Evolutionary conservation across 768 basidiomycete genomes (phyloP), one percentile per base, ranked within the genome.

Genomic region (Cubamyces sp.): DNA sequence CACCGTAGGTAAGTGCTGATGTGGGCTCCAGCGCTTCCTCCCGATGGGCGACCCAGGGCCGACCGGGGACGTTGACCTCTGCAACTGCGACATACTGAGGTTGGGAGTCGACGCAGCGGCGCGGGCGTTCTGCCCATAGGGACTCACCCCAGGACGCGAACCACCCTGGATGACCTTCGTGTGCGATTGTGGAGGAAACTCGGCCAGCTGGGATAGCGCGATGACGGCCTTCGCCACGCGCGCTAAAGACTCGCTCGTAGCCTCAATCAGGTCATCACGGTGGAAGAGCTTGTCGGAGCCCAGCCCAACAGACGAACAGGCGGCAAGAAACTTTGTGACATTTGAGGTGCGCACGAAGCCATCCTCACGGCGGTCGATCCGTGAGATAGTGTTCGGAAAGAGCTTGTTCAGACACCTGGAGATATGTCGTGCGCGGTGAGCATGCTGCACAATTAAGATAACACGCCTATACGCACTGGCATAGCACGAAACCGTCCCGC

Each of bases 401-500:
- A 92, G 84, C 72, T 88, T 90, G 75, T 92, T 92, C 79, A 92
- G 81, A 62, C 94, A 81, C 64, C 93, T 94, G 69, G 26, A 43
- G 4, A 41, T 2, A 46, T 3, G 64, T 15, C 28, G 34, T 34
- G 18, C 48, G 41, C 26, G 34, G 16, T 40, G 28, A 51, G 50
- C 26, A 23, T 23, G 25, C 18, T 28, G 26, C 34, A 23, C 15
- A 28, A 16, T 12, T 6, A 21, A 5, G 40, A 45, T 14, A 40
- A 58, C 66, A 26, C 19, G 60, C 45, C 42, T 54, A 64, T 39
- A 87, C 94, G 77, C 70, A 96, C 94, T 92, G 88, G 86, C 94
- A 95, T 23, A 96, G 81, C 21, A 96, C 84, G 73, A 87, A 90
- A 1, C 94, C 94, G 76, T 96, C 94, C 68, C 86, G 77, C 57